A percentile compares a stretch with the other conserved stretches of the same genome.
Evolutionary conservation across 2,329 filamentous ascomycete species (phyloP).

Genomic region (Chrysoporthe deuterocubensis): DNA sequence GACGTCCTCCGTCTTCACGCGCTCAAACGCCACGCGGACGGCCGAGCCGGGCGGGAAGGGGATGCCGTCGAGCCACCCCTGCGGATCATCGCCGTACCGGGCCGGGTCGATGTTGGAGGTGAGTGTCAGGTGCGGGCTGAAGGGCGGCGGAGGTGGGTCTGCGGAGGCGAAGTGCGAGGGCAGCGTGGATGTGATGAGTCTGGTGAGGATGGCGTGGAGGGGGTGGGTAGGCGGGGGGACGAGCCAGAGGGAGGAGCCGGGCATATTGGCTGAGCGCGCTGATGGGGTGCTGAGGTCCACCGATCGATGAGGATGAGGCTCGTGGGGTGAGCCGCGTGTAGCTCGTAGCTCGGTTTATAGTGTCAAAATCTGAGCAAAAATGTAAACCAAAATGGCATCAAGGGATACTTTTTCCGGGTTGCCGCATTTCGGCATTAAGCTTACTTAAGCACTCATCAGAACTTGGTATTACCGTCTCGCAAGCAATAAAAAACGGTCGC

Average conservation of each 20-base stretch:
- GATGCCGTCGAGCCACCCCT: conserved; percentile 37
- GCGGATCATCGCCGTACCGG: conserved; percentile 33
- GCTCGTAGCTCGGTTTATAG: no score
- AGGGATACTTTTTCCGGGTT: no score
- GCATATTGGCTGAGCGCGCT: conserved; percentile 31
- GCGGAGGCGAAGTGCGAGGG: conserved; percentile 34
- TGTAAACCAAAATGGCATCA: no score
- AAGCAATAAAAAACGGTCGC: no score
- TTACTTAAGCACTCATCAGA: no score
- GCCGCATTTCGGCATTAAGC: no score
- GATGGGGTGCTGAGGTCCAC: background rate
- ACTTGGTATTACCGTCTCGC: no score
- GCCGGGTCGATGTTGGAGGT: conserved; percentile 35
- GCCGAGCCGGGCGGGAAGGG: conserved; percentile 27
- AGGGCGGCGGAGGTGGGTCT: conserved; percentile 31
- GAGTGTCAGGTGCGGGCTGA: conserved; percentile 39
- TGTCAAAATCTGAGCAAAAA: no score
- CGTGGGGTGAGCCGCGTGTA: no score
- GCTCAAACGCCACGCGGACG: conserved; percentile 32
- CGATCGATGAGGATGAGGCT: no score
- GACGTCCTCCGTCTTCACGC: conserved; percentile 34
- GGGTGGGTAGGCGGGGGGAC: conserved; percentile 35
- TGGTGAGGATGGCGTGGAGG: conserved; percentile 31
- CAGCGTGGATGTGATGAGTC: conserved; percentile 33
- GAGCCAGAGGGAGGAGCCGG: conserved; percentile 41